Base-by-base conservation (phyloP, 495 filamentous ascomycete species). In the Talaromyces trachyspermus region DNA sequence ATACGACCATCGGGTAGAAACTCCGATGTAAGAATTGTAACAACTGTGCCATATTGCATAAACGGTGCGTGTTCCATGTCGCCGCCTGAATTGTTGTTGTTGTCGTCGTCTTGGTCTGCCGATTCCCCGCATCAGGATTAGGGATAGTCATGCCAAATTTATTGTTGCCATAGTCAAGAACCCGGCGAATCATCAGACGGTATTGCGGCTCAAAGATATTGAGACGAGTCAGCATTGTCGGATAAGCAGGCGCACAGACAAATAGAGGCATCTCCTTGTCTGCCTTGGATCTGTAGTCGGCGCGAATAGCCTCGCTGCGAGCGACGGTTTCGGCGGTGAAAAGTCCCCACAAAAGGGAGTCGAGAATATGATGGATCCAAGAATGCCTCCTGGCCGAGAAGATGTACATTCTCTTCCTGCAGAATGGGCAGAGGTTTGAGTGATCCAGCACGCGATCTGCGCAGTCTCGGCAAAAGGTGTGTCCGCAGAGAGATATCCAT, bases 161-260 rank as follows among this genome's bases (percentile, higher is more conserved):
- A 15, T 78, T 65, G 46, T 81, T 76, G 2, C 78, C 79, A 49
- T 54, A 75, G 45, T 88, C 82, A 30, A 91, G 71, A 7, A 81
- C 85, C 20, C 89, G 80, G 38, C 83, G 78, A 17, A 95, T 83
- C 88, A 95, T 91, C 6, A 94, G 73, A 3, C 87, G 80, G 61
- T 95, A 95, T 9, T 87, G 78, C 18, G 88, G 86, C 60, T 96
- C 90, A 60, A 95, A 95, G n/a, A 96, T 76, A 57, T 91, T 85
- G 0, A 96, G 66, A 53, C 89, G 89, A 1, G 84, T 88, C 1
- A 86, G 88, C 79, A 90, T 88, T 0, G 71, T 71, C 10, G 90
- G 90, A 50, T 89, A 90, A 0, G 85, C 77, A 3, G 91, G 64
- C 3, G 88, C 85, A 63, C 85, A 90, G 38, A 94, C 75, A 52